Evolutionary conservation across 495 filamentous ascomycete species (phyloP).

Genomic region (Darksidea phi): DNA sequence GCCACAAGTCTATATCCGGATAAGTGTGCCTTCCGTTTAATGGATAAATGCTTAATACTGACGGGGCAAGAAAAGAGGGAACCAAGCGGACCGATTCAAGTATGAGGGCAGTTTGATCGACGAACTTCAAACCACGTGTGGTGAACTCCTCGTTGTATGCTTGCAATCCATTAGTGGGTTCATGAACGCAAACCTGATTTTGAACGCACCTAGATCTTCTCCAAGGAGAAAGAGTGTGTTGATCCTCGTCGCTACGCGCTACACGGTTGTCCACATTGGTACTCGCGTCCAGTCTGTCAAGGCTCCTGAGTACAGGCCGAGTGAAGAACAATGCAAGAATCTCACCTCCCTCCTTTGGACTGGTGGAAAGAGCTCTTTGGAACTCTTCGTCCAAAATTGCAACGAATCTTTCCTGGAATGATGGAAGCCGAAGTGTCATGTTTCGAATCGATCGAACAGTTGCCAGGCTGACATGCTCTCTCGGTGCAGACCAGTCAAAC

Average conservation of each 20-base stretch:
- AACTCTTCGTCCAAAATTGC: background rate
- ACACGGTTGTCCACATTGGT: background rate
- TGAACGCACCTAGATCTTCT: background rate
- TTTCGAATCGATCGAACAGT: background rate
- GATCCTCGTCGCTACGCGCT: background rate
- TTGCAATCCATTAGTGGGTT: background rate
- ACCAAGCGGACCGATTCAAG: background rate
- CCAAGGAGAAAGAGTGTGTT: background rate
- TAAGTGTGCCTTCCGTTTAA: background rate
- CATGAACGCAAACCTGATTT: background rate
- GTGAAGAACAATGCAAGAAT: background rate
- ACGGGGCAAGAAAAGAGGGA: background rate
- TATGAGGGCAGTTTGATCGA: background rate
- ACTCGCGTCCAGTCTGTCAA: background rate
- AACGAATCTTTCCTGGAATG: background rate
- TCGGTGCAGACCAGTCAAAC: background rate
- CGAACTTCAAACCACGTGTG: background rate
- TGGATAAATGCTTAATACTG: background rate
- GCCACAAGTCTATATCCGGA: background rate
- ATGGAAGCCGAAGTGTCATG: background rate
- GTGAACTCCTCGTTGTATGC: background rate
- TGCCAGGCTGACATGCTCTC: background rate
- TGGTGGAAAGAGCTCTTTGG: background rate
- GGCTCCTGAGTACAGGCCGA: background rate
- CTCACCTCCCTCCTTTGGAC: background rate